Conservation (phyloP, 2,329 filamentous ascomycete genomes). For the Alternaria gansuensis region DNA sequence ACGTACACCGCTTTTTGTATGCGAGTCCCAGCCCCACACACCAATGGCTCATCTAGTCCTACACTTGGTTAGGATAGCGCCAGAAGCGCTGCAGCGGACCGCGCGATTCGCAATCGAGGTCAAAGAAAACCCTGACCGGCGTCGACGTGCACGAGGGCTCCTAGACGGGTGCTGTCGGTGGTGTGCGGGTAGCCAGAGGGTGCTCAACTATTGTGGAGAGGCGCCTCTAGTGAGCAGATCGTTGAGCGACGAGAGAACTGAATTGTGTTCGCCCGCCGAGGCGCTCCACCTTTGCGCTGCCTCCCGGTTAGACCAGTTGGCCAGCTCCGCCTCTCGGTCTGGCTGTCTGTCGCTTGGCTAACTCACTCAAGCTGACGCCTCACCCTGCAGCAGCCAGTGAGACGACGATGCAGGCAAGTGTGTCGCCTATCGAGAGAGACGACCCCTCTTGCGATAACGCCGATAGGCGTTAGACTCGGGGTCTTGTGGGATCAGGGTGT, state of each 20-base stretch:
- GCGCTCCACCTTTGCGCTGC: conserved; percentile 22
- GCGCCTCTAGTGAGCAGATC: conserved; percentile 17
- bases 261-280: conserved; percentile 33
- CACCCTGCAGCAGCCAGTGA: conserved; percentile 37
- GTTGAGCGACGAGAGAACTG: conserved; percentile 22
- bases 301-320: not conserved
- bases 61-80: conserved; percentile 33
- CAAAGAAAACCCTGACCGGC: conserved; percentile 30
- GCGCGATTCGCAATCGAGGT: conserved; percentile 34
- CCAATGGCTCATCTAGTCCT: conserved; percentile 25
- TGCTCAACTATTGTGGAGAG: conserved; percentile 18
- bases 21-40: conserved; percentile 23
- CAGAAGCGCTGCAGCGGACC: conserved; percentile 42
- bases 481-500: conserved; percentile 33
- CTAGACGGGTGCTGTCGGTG: conserved; percentile 17
- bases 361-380: conserved; percentile 30
- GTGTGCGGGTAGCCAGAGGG: conserved; percentile 18
- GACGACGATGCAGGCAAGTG: conserved; percentile 21
- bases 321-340: conserved; percentile 19
- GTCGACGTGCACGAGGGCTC: conserved; percentile 27
- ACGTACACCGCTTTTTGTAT: conserved; percentile 25
- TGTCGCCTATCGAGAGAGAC: conserved; percentile 36
- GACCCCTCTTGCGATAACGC: conserved; percentile 41
- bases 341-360: conserved; percentile 13
- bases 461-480: conserved; percentile 40